These are phyloP conservation scores for Fraxinus latifolia DNA, from an alignment of 305 asterid species.

Conservation along the genomic window DNA sequence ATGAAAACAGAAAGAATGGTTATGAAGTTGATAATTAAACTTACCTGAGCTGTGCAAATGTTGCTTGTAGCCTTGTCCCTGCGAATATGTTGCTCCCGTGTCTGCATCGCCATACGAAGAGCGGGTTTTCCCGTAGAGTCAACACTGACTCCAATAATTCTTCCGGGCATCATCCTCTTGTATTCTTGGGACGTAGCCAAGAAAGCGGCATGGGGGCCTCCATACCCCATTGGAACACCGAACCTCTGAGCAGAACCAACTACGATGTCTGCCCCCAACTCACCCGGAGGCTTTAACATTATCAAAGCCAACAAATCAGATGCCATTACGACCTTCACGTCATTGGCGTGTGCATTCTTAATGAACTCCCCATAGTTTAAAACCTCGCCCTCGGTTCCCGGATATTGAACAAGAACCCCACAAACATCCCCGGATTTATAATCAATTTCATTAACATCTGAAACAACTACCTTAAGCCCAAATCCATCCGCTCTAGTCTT, in stretches of 20 bases:
- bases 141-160: slow-evolving; percentile 90
- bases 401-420: slow-evolving; percentile 91
- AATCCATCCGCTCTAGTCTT: slow-evolving; percentile 89
- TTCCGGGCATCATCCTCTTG: slow-evolving; percentile 97
- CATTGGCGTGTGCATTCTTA: slow-evolving; percentile 82
- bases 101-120: slow-evolving; percentile 98
- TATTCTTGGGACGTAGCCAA: slow-evolving; percentile 96
- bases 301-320: slow-evolving; percentile 86
- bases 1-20: not conserved
- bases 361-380: slow-evolving; percentile 77
- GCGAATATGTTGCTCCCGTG: slow-evolving; percentile 94
- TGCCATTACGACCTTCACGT: slow-evolving; percentile 97
- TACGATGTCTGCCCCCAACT: slow-evolving; percentile 86
- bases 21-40: not conserved
- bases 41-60: slow-evolving; percentile 95
- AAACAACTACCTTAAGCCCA: slow-evolving; percentile 67
- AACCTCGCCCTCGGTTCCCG: slow-evolving; percentile 92
- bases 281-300: slow-evolving; percentile 91
- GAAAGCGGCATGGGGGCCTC: slow-evolving; percentile 98
- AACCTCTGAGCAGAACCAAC: slow-evolving; percentile 99
- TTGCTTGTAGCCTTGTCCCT: slow-evolving; percentile 96
- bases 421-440: slow-evolving; percentile 82
- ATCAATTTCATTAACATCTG: slow-evolving; percentile 69
- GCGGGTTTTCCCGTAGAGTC: slow-evolving; percentile 94
- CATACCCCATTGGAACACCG: slow-evolving; percentile 99